Percentiles rank a stretch among this genome's conserved stretches.
Conservation (phyloP, 441 rosid species). For the Breynia disticha region DNA sequence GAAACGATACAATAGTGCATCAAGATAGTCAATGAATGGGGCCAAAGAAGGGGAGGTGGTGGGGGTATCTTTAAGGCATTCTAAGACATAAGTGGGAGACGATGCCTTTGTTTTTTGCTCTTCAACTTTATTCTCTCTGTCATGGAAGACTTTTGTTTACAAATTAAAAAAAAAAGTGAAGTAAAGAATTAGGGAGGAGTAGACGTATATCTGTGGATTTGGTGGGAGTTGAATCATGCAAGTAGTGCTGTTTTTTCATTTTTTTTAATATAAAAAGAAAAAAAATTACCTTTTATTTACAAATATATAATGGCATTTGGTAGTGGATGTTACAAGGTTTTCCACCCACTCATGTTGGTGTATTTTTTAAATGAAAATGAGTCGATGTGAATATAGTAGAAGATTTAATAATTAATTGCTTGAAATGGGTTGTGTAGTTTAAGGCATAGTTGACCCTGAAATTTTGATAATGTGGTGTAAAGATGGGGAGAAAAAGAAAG, state of each 20-base stretch:
- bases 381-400: too few species aligned
- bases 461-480: too few species aligned
- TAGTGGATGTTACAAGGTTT: too few species aligned
- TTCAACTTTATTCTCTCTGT: constrained; percentile 9
- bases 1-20: neutral
- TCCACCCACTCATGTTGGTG: too few species aligned
- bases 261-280: constrained; percentile 5
- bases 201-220: constrained; percentile 22
- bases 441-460: too few species aligned
- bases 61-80: constrained; percentile 5
- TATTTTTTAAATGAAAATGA: too few species aligned
- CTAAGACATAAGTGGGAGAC: constrained; percentile 15
- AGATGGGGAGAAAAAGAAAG: too few species aligned
- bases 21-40: constrained; percentile 33
- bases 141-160: constrained; percentile 17
- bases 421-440: too few species aligned
- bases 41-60: neutral
- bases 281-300: neutral
- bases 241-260: constrained; percentile 16
- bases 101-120: constrained; percentile 16
- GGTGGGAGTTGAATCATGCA: constrained; percentile 51
- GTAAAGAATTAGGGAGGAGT: constrained; percentile 16
- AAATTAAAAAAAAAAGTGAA: constrained; percentile 1
- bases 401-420: too few species aligned
- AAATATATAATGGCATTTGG: too few species aligned